phyloP scores from a whole-genome alignment of 495 filamentous ascomycete genomes.

The Cercophora samala region DNA sequence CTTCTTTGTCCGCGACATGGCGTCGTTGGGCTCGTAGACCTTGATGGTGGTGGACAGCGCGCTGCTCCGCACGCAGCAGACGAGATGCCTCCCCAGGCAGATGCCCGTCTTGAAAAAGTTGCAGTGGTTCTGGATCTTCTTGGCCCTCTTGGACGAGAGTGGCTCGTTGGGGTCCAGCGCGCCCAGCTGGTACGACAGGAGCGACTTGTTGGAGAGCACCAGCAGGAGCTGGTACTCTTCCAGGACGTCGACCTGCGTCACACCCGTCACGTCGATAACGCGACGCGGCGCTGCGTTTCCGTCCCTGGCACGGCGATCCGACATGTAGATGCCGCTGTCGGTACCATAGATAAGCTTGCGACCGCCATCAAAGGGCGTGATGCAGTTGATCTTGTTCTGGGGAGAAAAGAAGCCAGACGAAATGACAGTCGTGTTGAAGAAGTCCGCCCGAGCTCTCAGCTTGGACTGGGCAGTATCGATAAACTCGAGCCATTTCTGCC shows the following conservation, averaged over 20 bases:
- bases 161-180: slow-evolving; percentile 80
- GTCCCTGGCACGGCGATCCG: slow-evolving; percentile 85
- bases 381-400: slow-evolving; percentile 83
- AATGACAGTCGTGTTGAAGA: slow-evolving; percentile 86
- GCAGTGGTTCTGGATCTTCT: slow-evolving; percentile 94
- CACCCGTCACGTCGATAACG: slow-evolving; percentile 79
- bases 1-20: slow-evolving; percentile 80
- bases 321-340: slow-evolving; percentile 86
- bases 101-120: slow-evolving; percentile 98
- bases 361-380: slow-evolving; percentile 90
- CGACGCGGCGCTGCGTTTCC: slow-evolving; percentile 69
- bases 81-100: slow-evolving; percentile 87
- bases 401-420: slow-evolving; percentile 80
- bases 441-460: slow-evolving; percentile 80
- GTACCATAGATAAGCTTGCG: slow-evolving; percentile 92
- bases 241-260: slow-evolving; percentile 93
- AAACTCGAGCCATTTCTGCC: slow-evolving; percentile 93
- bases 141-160: slow-evolving; percentile 75
- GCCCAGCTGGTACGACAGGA: slow-evolving; percentile 81
- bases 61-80: slow-evolving; percentile 90
- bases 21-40: slow-evolving; percentile 94
- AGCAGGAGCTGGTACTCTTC: slow-evolving; percentile 91
- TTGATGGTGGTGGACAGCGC: slow-evolving; percentile 92
- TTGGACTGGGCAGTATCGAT: slow-evolving; percentile 88
- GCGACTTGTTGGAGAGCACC: slow-evolving; percentile 87